Percentiles rank a stretch among this genome's conserved stretches.
Conservation (phyloP, 805 yeast genomes). For the Kodamaea neixiangensis region DNA sequence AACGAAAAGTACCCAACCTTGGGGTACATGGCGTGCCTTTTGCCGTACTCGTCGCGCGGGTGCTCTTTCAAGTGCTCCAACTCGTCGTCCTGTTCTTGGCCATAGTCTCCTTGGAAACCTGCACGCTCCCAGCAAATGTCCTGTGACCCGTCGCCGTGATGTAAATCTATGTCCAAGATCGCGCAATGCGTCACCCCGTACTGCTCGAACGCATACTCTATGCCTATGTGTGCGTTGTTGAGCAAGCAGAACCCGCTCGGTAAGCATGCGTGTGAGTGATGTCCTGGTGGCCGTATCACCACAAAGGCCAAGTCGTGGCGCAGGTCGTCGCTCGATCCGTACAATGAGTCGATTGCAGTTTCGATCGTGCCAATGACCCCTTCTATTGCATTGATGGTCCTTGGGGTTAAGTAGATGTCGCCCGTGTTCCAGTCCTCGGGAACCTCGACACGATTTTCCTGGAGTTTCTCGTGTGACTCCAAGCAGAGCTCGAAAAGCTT, state of each 20-base stretch:
- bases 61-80: slow-evolving; percentile 30
- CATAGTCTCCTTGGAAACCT: slow-evolving; percentile 52
- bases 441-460: slow-evolving; percentile 61
- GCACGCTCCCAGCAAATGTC: slow-evolving; percentile 83
- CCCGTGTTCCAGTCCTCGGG: slow-evolving; percentile 84
- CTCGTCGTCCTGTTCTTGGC: slow-evolving; percentile 50
- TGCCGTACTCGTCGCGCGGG: slow-evolving; percentile 51
- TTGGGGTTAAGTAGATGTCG: slow-evolving; percentile 71
- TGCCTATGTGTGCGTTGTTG: slow-evolving; percentile 79
- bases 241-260: slow-evolving; percentile 85
- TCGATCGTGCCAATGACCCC: slow-evolving; percentile 81
- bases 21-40: slow-evolving; percentile 47
- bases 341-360: slow-evolving; percentile 58
- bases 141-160: slow-evolving; percentile 89
- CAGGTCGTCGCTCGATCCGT: slow-evolving; percentile 18
- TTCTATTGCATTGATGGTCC: slow-evolving; percentile 67
- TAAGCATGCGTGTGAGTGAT: slow-evolving; percentile 79
- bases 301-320: slow-evolving; percentile 56
- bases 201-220: slow-evolving; percentile 67
- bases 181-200: slow-evolving; percentile 78
- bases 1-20: slow-evolving; percentile 80
- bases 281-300: slow-evolving; percentile 81
- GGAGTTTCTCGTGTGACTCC: slow-evolving; percentile 56
- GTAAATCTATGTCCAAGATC: slow-evolving; percentile 78
- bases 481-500: slow-evolving; percentile 58